Base-by-base conservation (phyloP, 2,329 filamentous ascomycete genomes). In the Bipolaris victoriae region DNA sequence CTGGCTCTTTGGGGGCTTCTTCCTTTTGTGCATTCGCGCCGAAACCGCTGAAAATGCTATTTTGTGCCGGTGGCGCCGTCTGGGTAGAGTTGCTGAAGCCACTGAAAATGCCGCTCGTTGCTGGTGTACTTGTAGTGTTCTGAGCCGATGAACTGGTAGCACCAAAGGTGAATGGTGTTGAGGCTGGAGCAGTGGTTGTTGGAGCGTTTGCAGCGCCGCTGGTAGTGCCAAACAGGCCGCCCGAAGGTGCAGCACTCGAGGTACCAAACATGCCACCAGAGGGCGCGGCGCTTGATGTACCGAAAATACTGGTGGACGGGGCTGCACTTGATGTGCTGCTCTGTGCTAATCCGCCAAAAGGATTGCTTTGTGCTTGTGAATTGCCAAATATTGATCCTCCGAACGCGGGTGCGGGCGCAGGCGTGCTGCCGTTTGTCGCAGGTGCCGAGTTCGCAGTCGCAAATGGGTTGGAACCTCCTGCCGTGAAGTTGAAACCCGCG, bases 401-500 rank as follows among this genome's bases (percentile, higher is more conserved):
- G 37, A 67, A 68, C 2, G 56, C 52, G 11, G 60, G 52, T 20
- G 56, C 55, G 15, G 60, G 52, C 18, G 59, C 16, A 15, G 60
- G 46, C 1, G 57, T 58, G 16, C 56, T 55, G 52, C 68, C 69
- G 54, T 73, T 74, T n/a, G 57, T 61, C 18, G 61, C 37, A 3
- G 70, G 53, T 11, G 63, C 56, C 31, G 62, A 48, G 29, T 49
- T 59, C 26, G 62, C 64, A 1, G 60, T 63, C 31, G 60, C 61
- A 31, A 72, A 73, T 15, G 67, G 68, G 45, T 67, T 72, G 35
- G 54, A 61, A 20, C 55, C 55, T 18, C 60, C 62, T 7, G 61
- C 62, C 4, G 65, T 64, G 58, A 76, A 74, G 58, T 69, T 69
- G 63, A 74, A 72, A 53, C 58, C 58, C 4, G 55, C 37, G 18